Base-by-base conservation (phyloP, 73 alveolate species). In the Paramecium primaurelia region DNA sequence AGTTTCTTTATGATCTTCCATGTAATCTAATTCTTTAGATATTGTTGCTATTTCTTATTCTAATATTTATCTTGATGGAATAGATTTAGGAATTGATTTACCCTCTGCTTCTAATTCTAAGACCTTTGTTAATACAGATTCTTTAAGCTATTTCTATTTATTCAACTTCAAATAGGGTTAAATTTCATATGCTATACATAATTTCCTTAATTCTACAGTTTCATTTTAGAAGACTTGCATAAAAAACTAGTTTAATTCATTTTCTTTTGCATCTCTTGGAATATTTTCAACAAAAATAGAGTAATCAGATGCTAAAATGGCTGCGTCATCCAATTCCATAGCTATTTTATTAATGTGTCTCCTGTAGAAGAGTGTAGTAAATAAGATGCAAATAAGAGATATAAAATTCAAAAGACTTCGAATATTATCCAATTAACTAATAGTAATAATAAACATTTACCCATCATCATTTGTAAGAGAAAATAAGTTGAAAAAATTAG, bases 311-410 rank as follows among this genome's bases (percentile, higher is more conserved):
- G 75, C 75, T 14, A 49, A 22, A 20, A 80, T 80, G 6, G 75
- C 91, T 40, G 91, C 91, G 8, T 49, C 75, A 49, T 80, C 91
- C 8, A 80, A 42, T 80, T 80, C 91, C 44, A 28, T 26, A 8
- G 75, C 91, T 40, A 49, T 80, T 49, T 25, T 42, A 47, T 80
- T 80, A 3, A 80, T 80, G 38, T 80, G 75, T 25, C 73, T 42
- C 30, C 91, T 80, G 9, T 80, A 80, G 14, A 42, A 45, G 3
- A 80, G 44, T 3, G 77, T 80, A n/a, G 47, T 80, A 22, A 49
- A 25, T 18, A 80, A 5, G 2, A 80, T 80, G 36, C 36, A 25
- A 3, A 80, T 42, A 2, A 49, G 32, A 45, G 91, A 59, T 18
- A 80, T 20, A 22, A 40, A 49, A 36, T 80, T 49, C 30, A 80